Evolutionary conservation across 2,329 filamentous ascomycete genomes (phyloP), one percentile per base, ranked within the genome.

Genomic region (Trichophyton mentagrophytes): DNA sequence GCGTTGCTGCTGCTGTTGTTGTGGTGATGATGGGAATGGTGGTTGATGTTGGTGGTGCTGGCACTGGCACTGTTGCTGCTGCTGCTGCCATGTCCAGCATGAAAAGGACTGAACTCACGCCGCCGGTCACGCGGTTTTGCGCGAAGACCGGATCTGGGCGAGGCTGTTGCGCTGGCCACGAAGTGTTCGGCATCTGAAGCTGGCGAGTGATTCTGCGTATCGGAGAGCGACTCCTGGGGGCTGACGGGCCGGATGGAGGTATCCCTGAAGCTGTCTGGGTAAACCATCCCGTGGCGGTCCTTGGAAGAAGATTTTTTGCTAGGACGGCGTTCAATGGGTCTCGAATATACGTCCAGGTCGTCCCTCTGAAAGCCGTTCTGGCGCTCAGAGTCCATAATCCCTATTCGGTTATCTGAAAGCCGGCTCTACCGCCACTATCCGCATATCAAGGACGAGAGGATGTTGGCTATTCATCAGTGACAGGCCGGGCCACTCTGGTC

Each of bases 221-320:
- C 72, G 53, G 70, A 67, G 55, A 63, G 63, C 46, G 75, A 73
- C 63, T 79, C 77, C 49, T 55, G 27, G 51, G 77, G 77, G 17
- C 76, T 78, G 62, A 77, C 75, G 15, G 76, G 73, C 64, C 76
- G 74, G 61, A 78, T 77, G 46, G 73, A 73, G 22, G 69, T 70
- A 55, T 76, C 75, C 62, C 71, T 71, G 63, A 77, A 75, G 61
- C 69, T 76, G 64, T 78, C 77, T 33, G 74, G 73, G 63, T 77
- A 77, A 27, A 77, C 70, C 65, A 74, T 75, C 55, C 75, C 76
- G 66, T 76, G 75, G 38, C 75, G 73, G 63, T 78, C 76, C 62
- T 72, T 74, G 17, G 76, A 78, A 30, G 76, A 75, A 36, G 75
- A 76, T 63, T 78, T 77, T 65, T 77, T 78, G 69, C 76, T 78